Evolutionary conservation across 2,329 filamentous ascomycete species (phyloP).

Genomic region (Stemphylium vesicarium): DNA sequence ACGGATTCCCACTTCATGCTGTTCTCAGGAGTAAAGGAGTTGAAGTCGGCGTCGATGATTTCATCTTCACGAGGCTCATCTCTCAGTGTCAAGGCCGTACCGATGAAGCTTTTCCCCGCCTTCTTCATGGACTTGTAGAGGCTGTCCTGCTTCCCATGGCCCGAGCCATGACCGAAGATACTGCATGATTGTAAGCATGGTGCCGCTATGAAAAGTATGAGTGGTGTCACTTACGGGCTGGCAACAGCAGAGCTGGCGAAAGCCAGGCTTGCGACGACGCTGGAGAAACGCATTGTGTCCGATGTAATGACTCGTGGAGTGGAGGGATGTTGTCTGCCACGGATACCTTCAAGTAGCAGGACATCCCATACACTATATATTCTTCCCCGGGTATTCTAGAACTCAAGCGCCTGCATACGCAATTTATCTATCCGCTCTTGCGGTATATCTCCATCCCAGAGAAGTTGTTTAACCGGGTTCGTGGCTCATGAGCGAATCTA

Average conservation of each 20-base stretch:
- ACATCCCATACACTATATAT: slow-evolving; percentile 19
- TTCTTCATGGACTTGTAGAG: slow-evolving; percentile 35
- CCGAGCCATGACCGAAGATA: slow-evolving; percentile 11
- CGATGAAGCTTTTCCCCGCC: slow-evolving; percentile 31
- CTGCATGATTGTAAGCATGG: neutral
- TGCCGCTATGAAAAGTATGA: neutral
- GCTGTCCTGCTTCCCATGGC: slow-evolving; percentile 19
- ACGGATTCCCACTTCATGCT: slow-evolving; percentile 47
- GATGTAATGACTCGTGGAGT: slow-evolving; percentile 1
- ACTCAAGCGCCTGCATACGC: slow-evolving; percentile 16
- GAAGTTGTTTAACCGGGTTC: slow-evolving; percentile 26
- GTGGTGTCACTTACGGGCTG: slow-evolving; percentile 14
- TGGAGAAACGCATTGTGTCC: slow-evolving; percentile 37
- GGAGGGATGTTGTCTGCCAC: slow-evolving; percentile 13
- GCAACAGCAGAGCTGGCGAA: slow-evolving; percentile 31
- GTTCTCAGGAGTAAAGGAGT: slow-evolving; percentile 35
- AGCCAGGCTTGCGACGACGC: slow-evolving; percentile 30
- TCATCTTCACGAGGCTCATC: slow-evolving; percentile 32
- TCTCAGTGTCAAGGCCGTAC: slow-evolving; percentile 35
- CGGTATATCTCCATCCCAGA: slow-evolving; percentile 12
- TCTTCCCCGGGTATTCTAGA: slow-evolving; percentile 26
- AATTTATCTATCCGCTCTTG: slow-evolving; percentile 19
- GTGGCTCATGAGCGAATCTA: slow-evolving; percentile 16
- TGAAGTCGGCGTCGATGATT: slow-evolving; percentile 39
- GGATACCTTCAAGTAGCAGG: neutral